Conservation (phyloP, 805 yeast species). For the Gaillardinia entomophila region DNA sequence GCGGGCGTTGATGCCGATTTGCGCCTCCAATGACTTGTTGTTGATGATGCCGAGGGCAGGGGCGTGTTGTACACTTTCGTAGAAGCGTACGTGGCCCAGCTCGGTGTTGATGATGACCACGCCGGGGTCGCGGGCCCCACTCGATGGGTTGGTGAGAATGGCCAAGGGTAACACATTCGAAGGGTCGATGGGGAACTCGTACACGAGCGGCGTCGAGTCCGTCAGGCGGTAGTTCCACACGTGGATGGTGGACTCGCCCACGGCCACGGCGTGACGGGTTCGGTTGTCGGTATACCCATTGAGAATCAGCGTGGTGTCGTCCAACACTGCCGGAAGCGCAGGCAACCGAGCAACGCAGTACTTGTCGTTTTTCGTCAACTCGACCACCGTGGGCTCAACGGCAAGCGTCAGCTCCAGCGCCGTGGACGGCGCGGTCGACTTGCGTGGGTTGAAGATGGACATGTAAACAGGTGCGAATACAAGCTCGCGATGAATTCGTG, state of each 20-base stretch:
- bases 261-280: conserved; percentile 45
- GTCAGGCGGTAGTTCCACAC: conserved; percentile 67
- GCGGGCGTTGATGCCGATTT: conserved; percentile 25
- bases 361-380: conserved; percentile 52
- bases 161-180: conserved; percentile 42
- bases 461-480: not conserved
- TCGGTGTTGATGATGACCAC: conserved; percentile 56
- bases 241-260: conserved; percentile 46
- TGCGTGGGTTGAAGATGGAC: not conserved
- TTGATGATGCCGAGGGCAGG: conserved; percentile 57
- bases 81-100: conserved; percentile 58
- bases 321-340: conserved; percentile 45
- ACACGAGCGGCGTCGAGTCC: conserved; percentile 53
- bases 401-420: not conserved
- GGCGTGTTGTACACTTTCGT: conserved; percentile 69
- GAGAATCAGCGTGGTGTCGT: conserved; percentile 17
- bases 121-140: conserved; percentile 59
- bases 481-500: too few relatives aligned
- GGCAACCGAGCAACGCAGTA: conserved; percentile 55
- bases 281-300: conserved; percentile 44
- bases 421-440: not conserved
- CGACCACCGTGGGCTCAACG: conserved; percentile 12
- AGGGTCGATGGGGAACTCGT: conserved; percentile 42
- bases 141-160: conserved; percentile 51
- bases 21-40: conserved; percentile 37